Evolutionary conservation across 1,139 yeast genomes (phyloP).

Genomic region (Wickerhamiella infanticola): DNA sequence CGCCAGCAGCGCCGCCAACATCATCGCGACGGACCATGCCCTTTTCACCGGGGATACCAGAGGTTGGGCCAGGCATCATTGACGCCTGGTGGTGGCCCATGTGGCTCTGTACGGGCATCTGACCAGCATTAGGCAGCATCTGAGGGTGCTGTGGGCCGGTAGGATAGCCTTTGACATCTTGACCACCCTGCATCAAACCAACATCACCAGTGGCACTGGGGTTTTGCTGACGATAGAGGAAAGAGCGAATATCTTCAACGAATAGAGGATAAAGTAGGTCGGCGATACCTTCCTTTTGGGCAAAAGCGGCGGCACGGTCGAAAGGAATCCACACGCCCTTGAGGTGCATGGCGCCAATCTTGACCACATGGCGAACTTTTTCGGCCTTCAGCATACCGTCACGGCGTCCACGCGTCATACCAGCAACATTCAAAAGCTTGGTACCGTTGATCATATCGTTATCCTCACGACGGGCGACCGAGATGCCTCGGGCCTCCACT

Average conservation of each 20-base stretch:
- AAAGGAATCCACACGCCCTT: conserved; percentile 97
- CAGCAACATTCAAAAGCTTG: conserved; percentile 73
- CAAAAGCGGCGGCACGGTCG: conserved; percentile 77
- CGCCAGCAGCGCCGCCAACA: not conserved
- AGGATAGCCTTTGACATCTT: not conserved
- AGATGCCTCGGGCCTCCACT: conserved; percentile 77
- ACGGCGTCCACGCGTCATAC: conserved; percentile 88
- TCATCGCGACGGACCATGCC: not conserved
- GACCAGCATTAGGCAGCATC: not conserved
- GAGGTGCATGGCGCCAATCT: conserved; percentile 87
- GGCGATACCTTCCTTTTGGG: conserved; percentile 68
- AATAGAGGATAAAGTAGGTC: conserved; percentile 73
- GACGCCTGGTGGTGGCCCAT: not conserved
- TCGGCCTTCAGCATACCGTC: conserved; percentile 85
- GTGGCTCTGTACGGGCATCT: not conserved
- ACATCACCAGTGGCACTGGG: conserved; percentile 5
- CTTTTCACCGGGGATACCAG: not conserved
- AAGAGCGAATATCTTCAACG: conserved; percentile 57
- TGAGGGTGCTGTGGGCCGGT: not conserved
- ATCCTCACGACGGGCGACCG: conserved; percentile 84
- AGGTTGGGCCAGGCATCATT: not conserved
- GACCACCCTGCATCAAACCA: conserved; percentile 2
- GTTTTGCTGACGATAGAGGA: conserved; percentile 8
- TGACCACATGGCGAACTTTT: conserved; percentile 73
- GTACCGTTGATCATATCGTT: conserved; percentile 89